These are phyloP conservation scores for Amphibolis antarctica DNA, from an alignment of 106 monocot species.

Conservation along the genomic window DNA sequence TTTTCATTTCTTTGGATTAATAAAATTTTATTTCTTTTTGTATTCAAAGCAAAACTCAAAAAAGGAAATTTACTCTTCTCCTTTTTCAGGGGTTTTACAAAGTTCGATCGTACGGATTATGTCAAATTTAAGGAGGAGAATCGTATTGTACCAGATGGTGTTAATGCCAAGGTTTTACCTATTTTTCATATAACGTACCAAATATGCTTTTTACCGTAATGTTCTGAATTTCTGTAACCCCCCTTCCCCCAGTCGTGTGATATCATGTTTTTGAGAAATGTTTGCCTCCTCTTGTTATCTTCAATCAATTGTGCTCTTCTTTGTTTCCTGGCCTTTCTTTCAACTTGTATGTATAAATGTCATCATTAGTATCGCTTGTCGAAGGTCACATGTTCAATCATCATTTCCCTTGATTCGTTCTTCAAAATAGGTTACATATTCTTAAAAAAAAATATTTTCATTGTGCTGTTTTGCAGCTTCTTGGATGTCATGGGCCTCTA, in stretches of 20 bases:
- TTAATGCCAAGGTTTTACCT: conserved; percentile 18
- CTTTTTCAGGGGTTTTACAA: conserved; percentile 33
- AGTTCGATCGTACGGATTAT: conserved; percentile 18
- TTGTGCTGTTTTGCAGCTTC: conserved; percentile 2
- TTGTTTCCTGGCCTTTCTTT: too few species aligned
- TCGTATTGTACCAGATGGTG: conserved; percentile 20
- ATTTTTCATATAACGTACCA: neutral
- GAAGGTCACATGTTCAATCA: too few species aligned
- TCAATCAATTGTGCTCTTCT: too few species aligned
- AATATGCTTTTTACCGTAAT: neutral
- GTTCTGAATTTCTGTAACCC: neutral
- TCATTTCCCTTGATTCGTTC: neutral
- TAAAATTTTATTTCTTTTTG: neutral
- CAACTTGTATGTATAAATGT: too few species aligned
- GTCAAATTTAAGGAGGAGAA: conserved; percentile 36
- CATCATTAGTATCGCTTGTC: too few species aligned
- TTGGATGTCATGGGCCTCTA: conserved; percentile 9
- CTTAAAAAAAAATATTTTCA: neutral
- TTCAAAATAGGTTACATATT: neutral
- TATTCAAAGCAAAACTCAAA: neutral
- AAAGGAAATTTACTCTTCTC: neutral
- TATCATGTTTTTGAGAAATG: too few species aligned
- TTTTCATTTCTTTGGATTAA: neutral
- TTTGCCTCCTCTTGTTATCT: too few species aligned
- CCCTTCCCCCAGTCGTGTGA: too few species aligned